Evolutionary conservation across 352 stramenopile species (phyloP), one percentile per base, ranked within the genome.

Genomic region (Phytophthora megakarya): DNA sequence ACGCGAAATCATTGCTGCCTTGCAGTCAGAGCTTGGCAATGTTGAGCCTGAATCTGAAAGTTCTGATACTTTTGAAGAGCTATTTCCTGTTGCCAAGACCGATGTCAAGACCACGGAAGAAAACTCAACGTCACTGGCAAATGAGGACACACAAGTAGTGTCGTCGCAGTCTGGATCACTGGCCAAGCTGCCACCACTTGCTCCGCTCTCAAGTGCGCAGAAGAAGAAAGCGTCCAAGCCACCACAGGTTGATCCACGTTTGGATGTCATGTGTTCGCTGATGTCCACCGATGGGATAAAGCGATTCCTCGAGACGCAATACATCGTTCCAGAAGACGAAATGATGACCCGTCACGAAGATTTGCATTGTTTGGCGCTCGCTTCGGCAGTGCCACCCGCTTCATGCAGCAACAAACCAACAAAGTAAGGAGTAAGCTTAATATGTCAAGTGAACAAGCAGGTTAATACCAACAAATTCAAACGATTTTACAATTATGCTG

Each of bases 181-280:
- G 21, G 28, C 49, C 23, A 67, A 63, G 30, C 19, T 65, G 33
- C 54, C 61, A 23, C 61, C 66, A 13, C 32, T 65, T 22, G 52
- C 32, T 5, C 54, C 40, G 3, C 51, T 44, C 19, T 67, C 55
- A 26, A n/a, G 16, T 21, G 42, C 43, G 6, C 48, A 61, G 22
- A 76, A 58, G 33, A 65, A 65, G 22, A 68, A 59, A 19, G 19
- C 35, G 16, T 61, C 48, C 1, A 72, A 70, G 19, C 38, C 45
- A 32, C 23, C 46, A 4, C 56, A 59, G 35, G 64, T 69, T 44
- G 67, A 75, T 59, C 58, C 73, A 33, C 75, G 84, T 22, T 62
- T 95, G 35, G 82, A 95, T 70, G 86, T 89, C 21, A 65, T 95
- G 49, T 93, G 86, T 62, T 95, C 86, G 12, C 58, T 95, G 5